These are phyloP conservation scores for Suzukiozyma palmioleophila DNA, from an alignment of 1,139 yeast species.

Conservation along the genomic window DNA sequence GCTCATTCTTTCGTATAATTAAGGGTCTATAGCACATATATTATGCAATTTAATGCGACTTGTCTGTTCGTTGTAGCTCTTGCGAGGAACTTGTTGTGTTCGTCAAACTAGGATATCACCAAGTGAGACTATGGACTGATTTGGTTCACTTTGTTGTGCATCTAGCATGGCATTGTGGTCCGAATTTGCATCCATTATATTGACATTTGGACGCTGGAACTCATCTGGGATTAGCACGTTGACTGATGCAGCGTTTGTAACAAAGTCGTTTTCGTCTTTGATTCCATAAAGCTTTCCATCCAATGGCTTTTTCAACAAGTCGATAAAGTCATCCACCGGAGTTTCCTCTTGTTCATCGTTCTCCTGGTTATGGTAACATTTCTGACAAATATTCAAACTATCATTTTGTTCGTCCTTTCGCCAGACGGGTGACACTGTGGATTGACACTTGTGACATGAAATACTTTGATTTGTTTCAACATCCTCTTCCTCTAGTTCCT, in stretches of 20 bases:
- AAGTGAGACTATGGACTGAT: conserved; percentile 19
- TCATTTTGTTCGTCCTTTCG: conserved; percentile 17
- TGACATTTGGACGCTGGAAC: conserved; percentile 9
- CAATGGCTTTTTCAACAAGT: conserved; percentile 27
- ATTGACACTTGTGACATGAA: conserved; percentile 21
- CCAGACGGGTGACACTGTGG: conserved; percentile 38
- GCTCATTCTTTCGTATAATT: too few species aligned
- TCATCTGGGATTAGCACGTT: background rate
- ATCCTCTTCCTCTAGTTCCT: conserved; percentile 5
- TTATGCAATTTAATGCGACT: too few species aligned
- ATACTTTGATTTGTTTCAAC: conserved; percentile 2
- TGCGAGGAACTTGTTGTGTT: background rate
- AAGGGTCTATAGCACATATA: too few species aligned
- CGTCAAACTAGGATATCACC: conserved; percentile 20
- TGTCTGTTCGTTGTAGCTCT: too few species aligned
- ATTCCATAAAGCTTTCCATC: conserved; percentile 34
- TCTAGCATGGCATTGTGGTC: too few species aligned
- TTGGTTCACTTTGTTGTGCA: background rate
- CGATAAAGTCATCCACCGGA: conserved; percentile 11
- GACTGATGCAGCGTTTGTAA: conserved; percentile 8
- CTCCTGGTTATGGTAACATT: conserved; percentile 24
- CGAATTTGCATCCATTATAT: too few species aligned
- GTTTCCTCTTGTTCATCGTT: conserved; percentile 4
- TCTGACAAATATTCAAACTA: conserved; percentile 22
- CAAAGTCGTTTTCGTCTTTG: conserved; percentile 21